Conservation (phyloP, 192 early-diverging fungal genomes). For the Backusella parvicylindrica region DNA sequence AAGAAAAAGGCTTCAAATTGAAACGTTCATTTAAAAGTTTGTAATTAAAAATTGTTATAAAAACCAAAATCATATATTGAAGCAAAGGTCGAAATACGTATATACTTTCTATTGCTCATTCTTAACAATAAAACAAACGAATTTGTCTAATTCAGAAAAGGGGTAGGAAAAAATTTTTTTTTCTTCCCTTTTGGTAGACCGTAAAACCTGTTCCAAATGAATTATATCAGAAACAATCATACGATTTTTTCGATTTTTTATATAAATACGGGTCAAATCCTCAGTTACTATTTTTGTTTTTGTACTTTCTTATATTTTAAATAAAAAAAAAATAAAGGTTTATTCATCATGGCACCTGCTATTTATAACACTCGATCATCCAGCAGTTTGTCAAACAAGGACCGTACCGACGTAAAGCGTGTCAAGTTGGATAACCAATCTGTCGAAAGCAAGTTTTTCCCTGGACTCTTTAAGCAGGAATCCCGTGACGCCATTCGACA, state of each 20-base stretch:
- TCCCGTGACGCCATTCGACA: neutral
- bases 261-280: neutral
- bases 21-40: neutral
- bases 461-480: neutral
- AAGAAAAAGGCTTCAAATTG: no score
- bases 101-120: no score
- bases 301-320: neutral
- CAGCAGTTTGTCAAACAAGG: neutral
- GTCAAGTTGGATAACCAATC: neutral
- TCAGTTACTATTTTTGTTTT: neutral
- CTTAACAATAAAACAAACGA: neutral
- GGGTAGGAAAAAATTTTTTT: neutral
- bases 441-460: neutral
- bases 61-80: neutral
- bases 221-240: neutral
- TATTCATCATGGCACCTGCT: neutral
- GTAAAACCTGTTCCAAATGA: neutral
- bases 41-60: neutral
- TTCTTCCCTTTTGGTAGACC: neutral
- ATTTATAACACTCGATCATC: neutral
- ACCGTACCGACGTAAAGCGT: neutral
- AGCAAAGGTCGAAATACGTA: no score
- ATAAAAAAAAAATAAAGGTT: no score
- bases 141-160: neutral
- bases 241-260: neutral